Evolutionary conservation across 106 monocot genomes (phyloP).

Genomic region (Alisma plantagoaquatica): DNA sequence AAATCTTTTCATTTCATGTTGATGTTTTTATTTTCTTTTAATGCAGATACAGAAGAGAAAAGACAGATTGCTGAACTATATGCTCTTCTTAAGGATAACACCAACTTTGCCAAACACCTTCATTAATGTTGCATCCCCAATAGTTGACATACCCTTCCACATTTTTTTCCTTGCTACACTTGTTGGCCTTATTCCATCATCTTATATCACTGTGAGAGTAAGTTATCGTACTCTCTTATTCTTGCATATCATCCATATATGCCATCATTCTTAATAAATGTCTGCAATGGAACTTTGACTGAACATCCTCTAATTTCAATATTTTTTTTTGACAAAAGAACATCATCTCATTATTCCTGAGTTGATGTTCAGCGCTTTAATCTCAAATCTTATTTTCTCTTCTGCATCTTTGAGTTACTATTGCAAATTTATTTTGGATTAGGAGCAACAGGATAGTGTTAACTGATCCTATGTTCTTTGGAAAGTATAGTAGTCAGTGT

Average conservation of each 20-base stretch:
- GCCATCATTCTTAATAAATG: no score
- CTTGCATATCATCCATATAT: no score
- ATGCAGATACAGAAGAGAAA: conserved; percentile 77
- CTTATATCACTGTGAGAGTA: conserved; percentile 94
- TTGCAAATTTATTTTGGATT: no score
- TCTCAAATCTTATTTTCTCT: no score
- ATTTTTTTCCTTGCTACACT: conserved; percentile 79
- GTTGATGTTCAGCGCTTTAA: no score
- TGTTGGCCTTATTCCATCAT: conserved; percentile 76
- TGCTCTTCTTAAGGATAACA: conserved; percentile 97
- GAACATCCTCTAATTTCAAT: neutral
- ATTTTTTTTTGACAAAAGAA: no score
- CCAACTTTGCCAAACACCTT: conserved; percentile 89
- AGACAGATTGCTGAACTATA: conserved; percentile 83
- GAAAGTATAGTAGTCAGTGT: no score
- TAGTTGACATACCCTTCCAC: conserved; percentile 92
- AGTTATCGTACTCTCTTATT: conserved; percentile 13
- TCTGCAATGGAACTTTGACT: no score
- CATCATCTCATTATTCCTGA: no score
- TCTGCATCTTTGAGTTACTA: no score
- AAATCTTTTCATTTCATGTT: neutral
- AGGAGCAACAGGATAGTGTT: no score
- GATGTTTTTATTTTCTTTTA: neutral
- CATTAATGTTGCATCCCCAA: conserved; percentile 92
- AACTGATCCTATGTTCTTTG: no score